Evolutionary conservation across 306 rosid genomes (phyloP), one percentile per base, ranked within the genome.

Genomic region (Quercus alba): DNA sequence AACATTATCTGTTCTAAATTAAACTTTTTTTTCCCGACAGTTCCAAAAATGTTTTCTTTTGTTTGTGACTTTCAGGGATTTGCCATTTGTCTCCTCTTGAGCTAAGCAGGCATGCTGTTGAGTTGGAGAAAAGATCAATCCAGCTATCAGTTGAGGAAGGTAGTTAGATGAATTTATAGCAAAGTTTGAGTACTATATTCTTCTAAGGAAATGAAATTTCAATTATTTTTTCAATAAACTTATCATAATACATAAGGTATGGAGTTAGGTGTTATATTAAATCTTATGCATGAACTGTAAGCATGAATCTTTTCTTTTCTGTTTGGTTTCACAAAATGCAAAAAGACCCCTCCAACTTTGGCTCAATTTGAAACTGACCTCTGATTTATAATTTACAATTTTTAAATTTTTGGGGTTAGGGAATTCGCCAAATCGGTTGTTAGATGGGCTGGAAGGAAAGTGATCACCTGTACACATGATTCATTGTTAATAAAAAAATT

Each of bases 121-220:
- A 82, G 80, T 74, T 87, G 78, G 90, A 87, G 82, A 87, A 84
- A 76, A 75, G 85, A 80, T 87, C 90, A 55, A 85, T 87, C 74
- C 80, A 80, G 54, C 86, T 87, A 63, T 85, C 88, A 11, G 78
- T 84, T 23, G 90, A 84, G 79, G 90, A 87, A 87, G 90, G 90
- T 87, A 84, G 13, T 8, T 73, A 5, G 5, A 30, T 21, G 8
- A 67, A 19, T 9, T 67, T 33, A 7, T 12, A n/a, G 11, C 51
- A 33, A 30, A 30, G 33, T 64, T 64, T 30, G 13, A 3, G 3
- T 30, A 15, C 7, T 66, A 8, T 25, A 61, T 61, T 61, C 67
- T 25, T 23, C 67, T 14, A 1, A 23, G 17, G 25, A 66, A 23
- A 9, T 30, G 17, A 5, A 61, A 12, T 25, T 2, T 12, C 3